Base-by-base conservation (phyloP, 495 filamentous ascomycete species). In the Lasiosphaeria miniovina region DNA sequence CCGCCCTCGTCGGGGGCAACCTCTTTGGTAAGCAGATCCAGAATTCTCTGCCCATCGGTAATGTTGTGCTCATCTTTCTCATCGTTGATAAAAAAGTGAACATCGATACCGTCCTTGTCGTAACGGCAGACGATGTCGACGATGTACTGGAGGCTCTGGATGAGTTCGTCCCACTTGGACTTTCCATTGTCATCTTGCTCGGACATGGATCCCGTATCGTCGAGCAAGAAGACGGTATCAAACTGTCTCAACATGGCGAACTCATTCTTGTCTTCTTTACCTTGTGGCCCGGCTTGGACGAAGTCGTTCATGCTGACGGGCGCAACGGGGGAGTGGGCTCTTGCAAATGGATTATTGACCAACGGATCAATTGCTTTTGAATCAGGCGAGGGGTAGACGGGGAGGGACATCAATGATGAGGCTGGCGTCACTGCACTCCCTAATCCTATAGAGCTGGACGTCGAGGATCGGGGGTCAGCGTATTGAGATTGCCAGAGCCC, bases 151-250 rank as follows among this genome's bases (percentile, higher is more conserved):
- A 96, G 82, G 24, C 90, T 86, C 33, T 77, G 70, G 46, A 81
- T 75, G 12, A 89, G 87, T 69, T 92, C 86, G 14, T 74, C 70
- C 92, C 92, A 96, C 54, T 80, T 81, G 17, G 73, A 64, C 6
- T 49, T 17, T 14, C 11, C n/a, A 6, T 32, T 31, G 32, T 54
- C 49, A 31, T 49, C 40, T 7, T 32, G 24, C 58, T 84, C 84
- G 12, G 78, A 74, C 92, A 96, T 96, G 66, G 84, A 88, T n/a
- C 84, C 84, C 36, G 88, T 90, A 75, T 96, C 92, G 66, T 96
- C 92, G 70, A 96, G 88, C 0, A 96, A 73, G 73, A 96, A 89
- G 55, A 90, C 72, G 9, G 89, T 93, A 75, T 94, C 86, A 72
- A 93, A 93, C 59, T 78, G 77, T 7, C 63, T 61, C 36, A 96